Conservation (phyloP, 352 stramenopile species). For the Blastocystis sp. region DNA sequence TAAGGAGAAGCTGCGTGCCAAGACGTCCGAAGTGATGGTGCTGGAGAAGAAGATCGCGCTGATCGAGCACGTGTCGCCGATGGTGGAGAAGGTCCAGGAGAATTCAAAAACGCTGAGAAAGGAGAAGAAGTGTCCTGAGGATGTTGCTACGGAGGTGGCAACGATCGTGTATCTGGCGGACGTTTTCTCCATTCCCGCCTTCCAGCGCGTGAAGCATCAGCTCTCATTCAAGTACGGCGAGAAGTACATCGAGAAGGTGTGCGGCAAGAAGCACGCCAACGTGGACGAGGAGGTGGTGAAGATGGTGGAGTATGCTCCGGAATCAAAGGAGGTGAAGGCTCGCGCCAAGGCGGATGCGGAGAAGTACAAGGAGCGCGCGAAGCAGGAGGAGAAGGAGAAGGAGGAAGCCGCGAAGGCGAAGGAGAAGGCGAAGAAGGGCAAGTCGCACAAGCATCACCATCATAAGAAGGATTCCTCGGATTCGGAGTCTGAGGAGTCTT, state of each 20-base stretch:
- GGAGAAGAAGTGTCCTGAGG: constrained; percentile 68
- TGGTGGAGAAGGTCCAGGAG: constrained; percentile 48
- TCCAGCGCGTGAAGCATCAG: constrained; percentile 64
- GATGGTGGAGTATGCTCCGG: constrained; percentile 46
- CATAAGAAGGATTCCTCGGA: constrained; percentile 30
- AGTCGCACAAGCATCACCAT: constrained; percentile 25
- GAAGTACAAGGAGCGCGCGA: constrained; percentile 54
- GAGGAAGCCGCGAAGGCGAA: constrained; percentile 52
- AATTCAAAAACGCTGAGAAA: constrained; percentile 38
- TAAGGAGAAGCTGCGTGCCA: constrained; percentile 62
- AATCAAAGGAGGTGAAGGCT: constrained; percentile 41
- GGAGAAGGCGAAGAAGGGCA: constrained; percentile 9
- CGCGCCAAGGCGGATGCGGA: constrained; percentile 26
- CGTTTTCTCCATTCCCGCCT: constrained; percentile 50
- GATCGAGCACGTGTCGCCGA: constrained; percentile 50
- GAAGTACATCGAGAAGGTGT: constrained; percentile 67
- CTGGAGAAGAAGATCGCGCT: constrained; percentile 65
- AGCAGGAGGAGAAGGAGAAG: constrained; percentile 65
- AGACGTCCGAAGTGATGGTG: constrained; percentile 53
- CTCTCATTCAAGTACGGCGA: constrained; percentile 65
- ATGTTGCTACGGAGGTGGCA: constrained; percentile 46
- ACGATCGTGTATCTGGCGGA: constrained; percentile 48
- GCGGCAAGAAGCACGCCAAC: constrained; percentile 57
- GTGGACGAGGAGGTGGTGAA: constrained; percentile 58
- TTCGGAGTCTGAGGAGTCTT: constrained; percentile 24